These are phyloP conservation scores for Trebouxiophyceae sp. DNA, from an alignment of 163 green algal genomes.

Conservation along the genomic window DNA sequence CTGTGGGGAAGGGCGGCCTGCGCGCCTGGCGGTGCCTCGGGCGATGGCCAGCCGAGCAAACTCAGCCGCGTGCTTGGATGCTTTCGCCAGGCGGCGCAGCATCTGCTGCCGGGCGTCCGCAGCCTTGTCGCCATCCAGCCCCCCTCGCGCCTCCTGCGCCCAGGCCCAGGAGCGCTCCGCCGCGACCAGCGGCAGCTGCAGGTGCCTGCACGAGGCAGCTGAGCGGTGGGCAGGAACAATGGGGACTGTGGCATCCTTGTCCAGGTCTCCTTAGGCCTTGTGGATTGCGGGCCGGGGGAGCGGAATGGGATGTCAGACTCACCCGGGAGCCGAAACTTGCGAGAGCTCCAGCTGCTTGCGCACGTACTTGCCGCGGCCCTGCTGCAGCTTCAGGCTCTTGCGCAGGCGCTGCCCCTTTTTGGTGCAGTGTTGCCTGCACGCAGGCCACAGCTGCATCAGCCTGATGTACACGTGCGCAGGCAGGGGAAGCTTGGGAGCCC, in stretches of 20 bases:
- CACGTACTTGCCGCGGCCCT: constrained; percentile 66
- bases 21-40: constrained; percentile 29
- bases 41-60: constrained; percentile 19
- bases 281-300: too few species aligned
- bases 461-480: too few species aligned
- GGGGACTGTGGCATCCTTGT: too few species aligned
- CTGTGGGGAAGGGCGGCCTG: too few species aligned
- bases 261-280: too few species aligned
- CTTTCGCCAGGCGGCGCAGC: constrained; percentile 35
- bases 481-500: too few species aligned
- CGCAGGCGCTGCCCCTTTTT: constrained; percentile 56
- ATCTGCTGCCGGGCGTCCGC: constrained; percentile 13
- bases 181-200: constrained; percentile 71
- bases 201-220: constrained; percentile 53
- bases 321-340: too few species aligned
- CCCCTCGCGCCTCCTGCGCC: constrained; percentile 42
- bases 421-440: constrained; percentile 70
- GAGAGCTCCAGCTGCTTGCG: constrained; percentile 57
- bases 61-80: constrained; percentile 23
- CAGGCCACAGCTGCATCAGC: neutral
- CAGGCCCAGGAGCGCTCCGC: constrained; percentile 75
- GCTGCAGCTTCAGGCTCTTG: constrained; percentile 65
- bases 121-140: constrained; percentile 14
- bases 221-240: too few species aligned
- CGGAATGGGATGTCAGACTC: too few species aligned